Evolutionary conservation across 176 grass and related monocot species (phyloP).

Genomic region (Elymus sibiricus): DNA sequence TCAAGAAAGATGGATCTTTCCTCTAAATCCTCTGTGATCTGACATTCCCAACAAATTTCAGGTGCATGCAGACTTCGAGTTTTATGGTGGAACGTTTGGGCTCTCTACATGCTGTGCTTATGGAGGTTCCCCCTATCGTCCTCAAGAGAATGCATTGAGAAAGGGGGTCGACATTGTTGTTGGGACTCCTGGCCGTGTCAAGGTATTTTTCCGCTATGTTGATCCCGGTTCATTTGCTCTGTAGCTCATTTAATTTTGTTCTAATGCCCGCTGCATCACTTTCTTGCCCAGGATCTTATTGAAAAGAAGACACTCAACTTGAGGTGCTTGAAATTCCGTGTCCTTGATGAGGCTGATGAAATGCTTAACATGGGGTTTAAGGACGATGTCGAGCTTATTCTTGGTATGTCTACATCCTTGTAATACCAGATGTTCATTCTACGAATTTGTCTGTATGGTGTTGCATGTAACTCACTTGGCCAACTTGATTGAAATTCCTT

Average conservation of each 20-base stretch:
- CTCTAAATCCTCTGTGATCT: background rate
- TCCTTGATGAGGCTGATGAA: constrained; percentile 99
- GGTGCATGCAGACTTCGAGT: constrained; percentile 81
- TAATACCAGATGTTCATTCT: background rate
- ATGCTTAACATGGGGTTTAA: constrained; percentile 99
- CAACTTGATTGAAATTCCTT: background rate
- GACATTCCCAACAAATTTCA: constrained; percentile 25
- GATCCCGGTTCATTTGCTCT: background rate
- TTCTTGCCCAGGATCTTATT: constrained; percentile 63
- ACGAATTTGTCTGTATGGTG: background rate
- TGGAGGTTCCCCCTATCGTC: constrained; percentile 74
- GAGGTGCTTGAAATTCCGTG: constrained; percentile 76
- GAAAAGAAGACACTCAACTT: constrained; percentile 71
- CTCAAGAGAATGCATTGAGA: constrained; percentile 64
- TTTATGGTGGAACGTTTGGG: constrained; percentile 66
- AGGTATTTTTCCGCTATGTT: constrained; percentile 36
- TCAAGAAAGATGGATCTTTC: background rate
- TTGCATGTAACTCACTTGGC: background rate
- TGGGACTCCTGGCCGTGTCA: constrained; percentile 88
- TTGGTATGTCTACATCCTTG: constrained; percentile 45
- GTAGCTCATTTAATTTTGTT: background rate
- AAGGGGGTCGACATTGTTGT: constrained; percentile 90
- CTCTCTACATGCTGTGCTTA: constrained; percentile 80
- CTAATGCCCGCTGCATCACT: background rate
- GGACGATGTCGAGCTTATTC: constrained; percentile 96